These are phyloP conservation scores for Trifolium subterraneum DNA, from an alignment of 306 rosid genomes.

Conservation along the genomic window DNA sequence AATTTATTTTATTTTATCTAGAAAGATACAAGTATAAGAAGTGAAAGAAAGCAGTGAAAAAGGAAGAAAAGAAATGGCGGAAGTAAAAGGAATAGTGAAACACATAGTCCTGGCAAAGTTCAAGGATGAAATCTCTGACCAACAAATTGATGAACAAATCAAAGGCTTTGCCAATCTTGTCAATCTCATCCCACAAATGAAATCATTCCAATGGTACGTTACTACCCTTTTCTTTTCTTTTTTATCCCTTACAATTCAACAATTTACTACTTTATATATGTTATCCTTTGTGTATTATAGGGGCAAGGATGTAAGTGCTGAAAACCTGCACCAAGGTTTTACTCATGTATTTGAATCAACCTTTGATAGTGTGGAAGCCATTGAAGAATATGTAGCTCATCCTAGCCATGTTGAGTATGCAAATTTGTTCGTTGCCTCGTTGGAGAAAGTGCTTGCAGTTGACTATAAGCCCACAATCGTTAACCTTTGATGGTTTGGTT, in stretches of 20 bases:
- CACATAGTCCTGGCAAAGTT: constrained; percentile 75
- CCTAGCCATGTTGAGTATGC: constrained; percentile 79
- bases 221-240: too few species aligned
- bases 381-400: constrained; percentile 79
- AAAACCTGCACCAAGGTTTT: constrained; percentile 83
- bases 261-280: not conserved
- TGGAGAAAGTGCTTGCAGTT: constrained; percentile 69
- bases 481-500: constrained; percentile 21
- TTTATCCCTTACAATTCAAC: not conserved
- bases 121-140: constrained; percentile 60
- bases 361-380: constrained; percentile 74
- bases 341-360: constrained; percentile 89
- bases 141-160: constrained; percentile 59
- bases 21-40: too few species aligned
- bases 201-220: constrained; percentile 72
- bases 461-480: constrained; percentile 73
- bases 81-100: constrained; percentile 70
- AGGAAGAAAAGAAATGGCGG: constrained; percentile 56
- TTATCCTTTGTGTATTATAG: constrained; percentile 44
- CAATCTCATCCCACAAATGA: constrained; percentile 69
- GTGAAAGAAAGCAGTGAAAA: too few species aligned
- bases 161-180: constrained; percentile 77
- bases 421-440: constrained; percentile 49
- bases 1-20: too few species aligned
- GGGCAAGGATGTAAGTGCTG: constrained; percentile 80